Base-by-base conservation (phyloP, 1,139 yeast genomes). In the Blastobotrys elegans region DNA sequence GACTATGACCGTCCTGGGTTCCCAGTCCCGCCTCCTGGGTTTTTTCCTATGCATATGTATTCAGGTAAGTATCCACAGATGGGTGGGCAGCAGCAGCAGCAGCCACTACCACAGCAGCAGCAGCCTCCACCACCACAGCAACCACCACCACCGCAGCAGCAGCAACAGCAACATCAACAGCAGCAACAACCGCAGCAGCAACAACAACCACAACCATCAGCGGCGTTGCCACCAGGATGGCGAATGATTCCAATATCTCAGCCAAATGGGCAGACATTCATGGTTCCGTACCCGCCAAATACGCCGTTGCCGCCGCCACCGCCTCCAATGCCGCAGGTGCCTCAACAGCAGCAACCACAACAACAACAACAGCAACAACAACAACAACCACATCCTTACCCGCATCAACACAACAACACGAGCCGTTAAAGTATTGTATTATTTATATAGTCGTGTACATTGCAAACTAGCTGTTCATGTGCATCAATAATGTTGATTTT, bases 321-420 rank as follows among this genome's bases (percentile, higher is more conserved):
- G 47, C 45, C 48, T 11, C 54, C 46, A 27, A 46, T 39, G 24
- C 50, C 45, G 13, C 49, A 40, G 20, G 47, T 29, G 31, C 44
- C 47, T 4, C 52, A 30, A 18, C 37, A 22, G 13, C 18, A 17
- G 13, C 40, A 4, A 22, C 29, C 26, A 22, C 45, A 17, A 24
- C 45, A 32, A 29, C 11, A 36, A 21, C 26, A 21, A 22, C 18
- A 29, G 30, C 45, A 17, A 24, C 47, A 31, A 30, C 53, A 46
- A 14, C 47, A 35, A 20, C 22, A 17, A 36, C 7, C 6, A 5
- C n/a, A 20, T 4, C 17, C 36, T 32, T 21, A 18, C 36, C 36
- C 2, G 36, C 36, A 5, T 32, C 18, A 13, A 14, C 36, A n/a
- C 36, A 32, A 13, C n/a, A n/a, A n/a, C n/a, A n/a, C n/a, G n/a